Percentiles rank a stretch among this genome's conserved stretches.
Conservation (phyloP, 805 yeast genomes). For the Hanseniaspora occidentalis region DNA sequence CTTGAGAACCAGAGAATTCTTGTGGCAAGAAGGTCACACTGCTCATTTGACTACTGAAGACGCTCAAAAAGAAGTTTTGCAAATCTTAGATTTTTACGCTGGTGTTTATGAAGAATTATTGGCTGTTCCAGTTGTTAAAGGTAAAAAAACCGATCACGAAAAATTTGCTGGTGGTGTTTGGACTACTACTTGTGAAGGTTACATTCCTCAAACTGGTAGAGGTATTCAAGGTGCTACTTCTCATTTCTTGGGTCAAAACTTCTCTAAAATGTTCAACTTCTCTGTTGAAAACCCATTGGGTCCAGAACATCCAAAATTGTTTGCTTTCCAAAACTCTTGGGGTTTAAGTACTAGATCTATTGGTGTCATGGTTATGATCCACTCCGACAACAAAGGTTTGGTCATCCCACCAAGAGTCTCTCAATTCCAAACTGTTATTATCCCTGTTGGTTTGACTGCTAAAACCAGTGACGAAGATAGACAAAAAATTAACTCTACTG, state of each 20-base stretch:
- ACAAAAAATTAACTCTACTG: constrained; percentile 54
- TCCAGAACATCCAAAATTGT: constrained; percentile 69
- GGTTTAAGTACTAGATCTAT: constrained; percentile 96
- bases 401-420: constrained; percentile 97
- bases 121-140: constrained; percentile 95
- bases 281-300: constrained; percentile 94
- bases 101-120: constrained; percentile 79
- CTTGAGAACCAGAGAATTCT: constrained; percentile 94
- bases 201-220: constrained; percentile 96
- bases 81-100: constrained; percentile 77
- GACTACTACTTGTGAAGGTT: constrained; percentile 95
- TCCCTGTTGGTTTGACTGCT: constrained; percentile 90
- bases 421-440: constrained; percentile 78
- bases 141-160: constrained; percentile 93
- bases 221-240: constrained; percentile 99
- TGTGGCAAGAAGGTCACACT: constrained; percentile 99
- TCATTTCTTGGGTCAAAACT: constrained; percentile 95
- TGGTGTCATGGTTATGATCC: constrained; percentile 99
- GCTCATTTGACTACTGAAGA: constrained; percentile 79
- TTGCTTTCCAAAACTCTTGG: constrained; percentile 97
- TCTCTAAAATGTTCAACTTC: constrained; percentile 96
- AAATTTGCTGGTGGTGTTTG: constrained; percentile 96
- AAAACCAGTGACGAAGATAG: constrained; percentile 73
- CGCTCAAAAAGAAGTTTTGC: constrained; percentile 72
- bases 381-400: constrained; percentile 95